Percentiles rank a stretch among this genome's conserved stretches.
Evolutionary conservation across 2,329 filamentous ascomycete species (phyloP).

Genomic region (Taxawa tesnikishii): DNA sequence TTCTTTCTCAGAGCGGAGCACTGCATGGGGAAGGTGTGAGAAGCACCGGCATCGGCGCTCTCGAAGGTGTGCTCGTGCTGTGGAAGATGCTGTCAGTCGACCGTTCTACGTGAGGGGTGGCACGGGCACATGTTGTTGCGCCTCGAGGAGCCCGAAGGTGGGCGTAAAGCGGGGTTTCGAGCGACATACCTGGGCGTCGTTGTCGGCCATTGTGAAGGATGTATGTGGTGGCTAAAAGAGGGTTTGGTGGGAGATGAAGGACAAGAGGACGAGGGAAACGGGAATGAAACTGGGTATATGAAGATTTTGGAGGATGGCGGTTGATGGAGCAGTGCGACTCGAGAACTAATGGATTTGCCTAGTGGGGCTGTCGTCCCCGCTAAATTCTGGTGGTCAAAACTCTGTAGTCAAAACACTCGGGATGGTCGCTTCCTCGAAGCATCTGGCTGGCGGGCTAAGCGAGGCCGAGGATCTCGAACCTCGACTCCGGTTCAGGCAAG

Average conservation of each 20-base stretch:
- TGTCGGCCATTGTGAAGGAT: constrained; percentile 14
- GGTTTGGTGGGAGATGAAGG: constrained; percentile 6
- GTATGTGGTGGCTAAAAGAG: constrained; percentile 5
- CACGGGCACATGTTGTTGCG: not conserved
- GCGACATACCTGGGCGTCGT: constrained; percentile 17
- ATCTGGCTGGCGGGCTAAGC: constrained; percentile 3
- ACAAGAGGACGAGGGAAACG: constrained; percentile 10
- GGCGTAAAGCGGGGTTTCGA: constrained; percentile 2
- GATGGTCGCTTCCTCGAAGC: not conserved
- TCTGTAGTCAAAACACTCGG: not conserved
- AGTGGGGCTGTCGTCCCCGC: not conserved
- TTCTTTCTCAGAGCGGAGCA: constrained; percentile 99
- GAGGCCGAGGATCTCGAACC: too few species aligned
- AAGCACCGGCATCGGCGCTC: constrained; percentile 90
- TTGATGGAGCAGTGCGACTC: constrained; percentile 3
- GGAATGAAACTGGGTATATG: too few species aligned
- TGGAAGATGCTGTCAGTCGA: constrained; percentile 11
- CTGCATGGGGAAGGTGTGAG: constrained; percentile 91
- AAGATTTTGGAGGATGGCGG: constrained; percentile 4
- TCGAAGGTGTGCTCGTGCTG: constrained; percentile 66
- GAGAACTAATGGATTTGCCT: not conserved
- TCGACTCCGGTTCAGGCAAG: too few species aligned
- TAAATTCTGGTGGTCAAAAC: not conserved
- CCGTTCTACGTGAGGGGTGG: not conserved
- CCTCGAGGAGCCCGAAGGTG: not conserved